These are phyloP conservation scores for Russula sp. DNA, from an alignment of 768 basidiomycete genomes.

Conservation along the genomic window DNA sequence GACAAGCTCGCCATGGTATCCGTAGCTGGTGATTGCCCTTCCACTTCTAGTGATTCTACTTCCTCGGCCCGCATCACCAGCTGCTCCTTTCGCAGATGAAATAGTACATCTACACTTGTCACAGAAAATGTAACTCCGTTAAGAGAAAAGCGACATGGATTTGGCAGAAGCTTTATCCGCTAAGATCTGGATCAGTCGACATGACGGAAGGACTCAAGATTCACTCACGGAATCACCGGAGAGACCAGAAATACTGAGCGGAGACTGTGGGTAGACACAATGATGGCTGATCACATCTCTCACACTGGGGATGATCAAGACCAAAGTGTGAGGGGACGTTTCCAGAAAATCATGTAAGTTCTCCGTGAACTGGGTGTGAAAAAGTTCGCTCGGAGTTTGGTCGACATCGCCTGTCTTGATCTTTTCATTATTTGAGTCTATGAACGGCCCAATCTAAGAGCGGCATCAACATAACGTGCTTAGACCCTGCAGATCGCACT, in stretches of 20 bases:
- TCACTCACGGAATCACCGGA: slow-evolving; percentile 47
- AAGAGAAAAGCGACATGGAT: slow-evolving; percentile 80
- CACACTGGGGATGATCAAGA: slow-evolving; percentile 78
- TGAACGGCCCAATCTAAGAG: slow-evolving; percentile 82
- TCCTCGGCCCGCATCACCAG: slow-evolving; percentile 63
- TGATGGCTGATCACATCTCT: slow-evolving; percentile 77
- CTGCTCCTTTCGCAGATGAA: slow-evolving; percentile 85
- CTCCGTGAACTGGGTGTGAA: slow-evolving; percentile 55
- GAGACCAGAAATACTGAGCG: slow-evolving; percentile 39
- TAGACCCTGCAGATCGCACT: slow-evolving; percentile 15
- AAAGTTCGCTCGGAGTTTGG: slow-evolving; percentile 57
- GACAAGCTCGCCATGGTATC: slow-evolving; percentile 78
- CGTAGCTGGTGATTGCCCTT: slow-evolving; percentile 40
- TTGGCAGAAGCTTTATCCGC: slow-evolving; percentile 78
- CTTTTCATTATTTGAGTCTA: slow-evolving; percentile 69
- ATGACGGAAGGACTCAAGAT: not conserved
- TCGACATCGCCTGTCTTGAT: slow-evolving; percentile 74
- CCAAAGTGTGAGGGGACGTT: slow-evolving; percentile 57
- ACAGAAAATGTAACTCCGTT: slow-evolving; percentile 77
- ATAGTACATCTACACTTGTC: slow-evolving; percentile 82
- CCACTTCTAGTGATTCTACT: slow-evolving; percentile 39
- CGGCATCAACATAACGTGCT: not conserved
- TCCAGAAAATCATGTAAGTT: slow-evolving; percentile 53
- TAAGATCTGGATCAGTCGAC: slow-evolving; percentile 30
- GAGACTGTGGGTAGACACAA: slow-evolving; percentile 79